Conservation (phyloP, 2,329 filamentous ascomycete genomes). For the Botrytis galanthina region DNA sequence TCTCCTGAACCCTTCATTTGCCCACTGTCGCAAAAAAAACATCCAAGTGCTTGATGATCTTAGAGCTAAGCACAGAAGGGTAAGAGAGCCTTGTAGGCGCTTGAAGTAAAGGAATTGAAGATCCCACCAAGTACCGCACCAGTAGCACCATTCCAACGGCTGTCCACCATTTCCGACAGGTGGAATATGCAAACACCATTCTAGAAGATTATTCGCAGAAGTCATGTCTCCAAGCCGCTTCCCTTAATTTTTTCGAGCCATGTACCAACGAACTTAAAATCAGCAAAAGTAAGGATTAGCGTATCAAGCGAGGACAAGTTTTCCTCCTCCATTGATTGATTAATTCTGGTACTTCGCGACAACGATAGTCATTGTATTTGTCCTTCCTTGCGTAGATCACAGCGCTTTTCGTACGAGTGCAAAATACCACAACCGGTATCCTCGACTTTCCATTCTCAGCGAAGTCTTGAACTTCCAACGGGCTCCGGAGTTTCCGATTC, state of each 20-base stretch:
- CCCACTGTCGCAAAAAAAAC: not conserved
- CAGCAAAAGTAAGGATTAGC: not conserved
- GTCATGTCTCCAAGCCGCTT: not conserved
- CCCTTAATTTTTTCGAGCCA: not conserved
- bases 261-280: not conserved
- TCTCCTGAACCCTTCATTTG: not conserved
- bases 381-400: not conserved
- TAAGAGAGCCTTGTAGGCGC: not conserved
- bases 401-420: not conserved
- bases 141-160: not conserved
- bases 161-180: not conserved
- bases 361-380: not conserved
- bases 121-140: not conserved
- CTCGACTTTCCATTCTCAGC: not conserved
- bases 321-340: not conserved
- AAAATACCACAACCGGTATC: not conserved
- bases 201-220: not conserved
- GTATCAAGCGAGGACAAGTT: conserved; percentile 21
- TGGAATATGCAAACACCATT: not conserved
- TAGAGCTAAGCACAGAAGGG: not conserved
- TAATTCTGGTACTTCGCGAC: not conserved
- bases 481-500: not conserved
- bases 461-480: not conserved
- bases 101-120: not conserved
- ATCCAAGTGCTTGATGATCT: not conserved